These are phyloP conservation scores for Metschnikowia vanudenii DNA, from an alignment of 805 yeast species.

Conservation along the genomic window DNA sequence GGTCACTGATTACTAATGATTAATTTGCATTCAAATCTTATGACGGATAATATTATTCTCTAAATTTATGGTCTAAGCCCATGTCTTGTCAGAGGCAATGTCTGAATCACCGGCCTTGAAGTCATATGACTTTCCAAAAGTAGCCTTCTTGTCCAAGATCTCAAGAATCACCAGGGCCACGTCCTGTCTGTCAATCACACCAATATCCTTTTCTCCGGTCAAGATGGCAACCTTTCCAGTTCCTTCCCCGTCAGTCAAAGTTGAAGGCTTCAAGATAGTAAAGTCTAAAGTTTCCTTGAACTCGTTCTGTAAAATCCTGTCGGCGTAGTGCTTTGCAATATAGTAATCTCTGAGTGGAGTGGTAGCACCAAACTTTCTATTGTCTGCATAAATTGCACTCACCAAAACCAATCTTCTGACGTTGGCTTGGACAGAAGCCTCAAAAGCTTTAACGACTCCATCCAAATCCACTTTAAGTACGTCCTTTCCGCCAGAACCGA, in stretches of 20 bases:
- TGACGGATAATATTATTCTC: too few species aligned
- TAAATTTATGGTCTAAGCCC: conserved; percentile 2
- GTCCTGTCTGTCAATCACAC: conserved; percentile 47
- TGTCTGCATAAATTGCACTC: conserved; percentile 56
- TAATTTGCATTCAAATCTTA: too few species aligned
- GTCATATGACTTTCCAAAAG: conserved; percentile 44
- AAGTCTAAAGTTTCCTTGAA: conserved; percentile 42
- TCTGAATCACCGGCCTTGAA: conserved; percentile 42
- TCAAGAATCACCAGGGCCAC: conserved; percentile 50
- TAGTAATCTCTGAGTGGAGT: conserved; percentile 45
- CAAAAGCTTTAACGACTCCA: conserved; percentile 56
- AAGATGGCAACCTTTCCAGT: conserved; percentile 46
- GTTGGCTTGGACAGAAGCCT: conserved; percentile 47
- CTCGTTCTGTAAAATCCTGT: conserved; percentile 40
- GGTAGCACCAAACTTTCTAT: conserved; percentile 39
- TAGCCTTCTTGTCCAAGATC: conserved; percentile 33
- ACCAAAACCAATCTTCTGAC: conserved; percentile 50
- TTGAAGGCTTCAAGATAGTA: conserved; percentile 58
- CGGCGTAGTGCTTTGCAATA: conserved; percentile 63
- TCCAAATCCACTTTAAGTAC: conserved; percentile 57
- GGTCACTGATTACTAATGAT: too few species aligned
- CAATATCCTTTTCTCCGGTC: conserved; percentile 21
- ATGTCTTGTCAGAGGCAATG: conserved; percentile 21
- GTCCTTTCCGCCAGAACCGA: conserved; percentile 62
- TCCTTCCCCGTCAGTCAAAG: conserved; percentile 37